phyloP scores from a whole-genome alignment of 805 yeast species.

The Metschnikowia vanudenii region DNA sequence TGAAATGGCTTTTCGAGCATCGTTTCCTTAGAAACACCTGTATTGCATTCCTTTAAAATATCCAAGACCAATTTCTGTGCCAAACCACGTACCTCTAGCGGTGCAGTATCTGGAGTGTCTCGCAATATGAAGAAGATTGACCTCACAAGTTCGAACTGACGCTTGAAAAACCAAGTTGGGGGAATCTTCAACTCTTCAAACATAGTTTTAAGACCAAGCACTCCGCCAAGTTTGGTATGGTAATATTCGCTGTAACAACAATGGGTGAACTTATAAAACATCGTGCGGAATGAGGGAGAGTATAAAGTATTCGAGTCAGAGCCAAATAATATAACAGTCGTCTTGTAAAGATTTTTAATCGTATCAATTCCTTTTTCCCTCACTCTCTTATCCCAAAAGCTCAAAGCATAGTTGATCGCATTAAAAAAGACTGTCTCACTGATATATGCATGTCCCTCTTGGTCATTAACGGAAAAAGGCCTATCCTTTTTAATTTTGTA shows the following conservation, averaged over 20 bases:
- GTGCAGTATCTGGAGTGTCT: constrained; percentile 88
- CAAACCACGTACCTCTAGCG: constrained; percentile 67
- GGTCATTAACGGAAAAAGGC: constrained; percentile 70
- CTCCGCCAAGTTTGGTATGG: constrained; percentile 85
- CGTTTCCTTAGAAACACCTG: constrained; percentile 56
- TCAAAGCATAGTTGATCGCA: constrained; percentile 76
- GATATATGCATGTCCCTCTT: constrained; percentile 72
- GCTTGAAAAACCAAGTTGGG: constrained; percentile 64
- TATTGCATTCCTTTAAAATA: constrained; percentile 64
- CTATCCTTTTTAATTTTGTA: constrained; percentile 67
- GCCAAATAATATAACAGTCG: constrained; percentile 69
- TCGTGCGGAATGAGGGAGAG: constrained; percentile 71
- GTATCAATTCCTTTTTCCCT: constrained; percentile 69
- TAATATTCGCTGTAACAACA: constrained; percentile 88
- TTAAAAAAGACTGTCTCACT: constrained; percentile 69
- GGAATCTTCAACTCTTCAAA: constrained; percentile 68
- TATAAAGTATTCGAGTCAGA: constrained; percentile 59
- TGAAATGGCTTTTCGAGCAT: constrained; percentile 72
- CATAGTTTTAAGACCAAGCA: constrained; percentile 74
- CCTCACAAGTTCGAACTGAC: constrained; percentile 81
- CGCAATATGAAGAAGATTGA: constrained; percentile 86
- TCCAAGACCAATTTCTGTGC: constrained; percentile 68
- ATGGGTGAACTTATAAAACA: constrained; percentile 83
- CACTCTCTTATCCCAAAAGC: constrained; percentile 71
- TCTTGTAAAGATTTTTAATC: constrained; percentile 56